phyloP scores from a whole-genome alignment of 768 basidiomycete genomes.

The Boletellus ananiceps region DNA sequence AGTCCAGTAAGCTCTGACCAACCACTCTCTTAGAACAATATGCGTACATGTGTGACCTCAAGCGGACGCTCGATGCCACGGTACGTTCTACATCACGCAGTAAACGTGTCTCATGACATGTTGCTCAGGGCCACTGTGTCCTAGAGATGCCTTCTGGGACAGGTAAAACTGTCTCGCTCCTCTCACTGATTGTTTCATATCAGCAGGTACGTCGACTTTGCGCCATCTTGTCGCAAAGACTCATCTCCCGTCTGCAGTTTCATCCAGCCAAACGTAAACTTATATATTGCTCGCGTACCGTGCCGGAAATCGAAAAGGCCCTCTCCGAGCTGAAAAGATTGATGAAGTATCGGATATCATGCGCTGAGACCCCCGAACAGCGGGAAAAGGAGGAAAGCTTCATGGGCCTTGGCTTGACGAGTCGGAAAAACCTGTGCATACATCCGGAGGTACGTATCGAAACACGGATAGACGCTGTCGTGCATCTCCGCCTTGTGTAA shows the following conservation, averaged over 20 bases:
- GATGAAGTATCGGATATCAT: constrained; percentile 78
- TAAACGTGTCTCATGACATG: neutral
- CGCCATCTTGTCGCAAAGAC: neutral
- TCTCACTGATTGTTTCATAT: constrained; percentile 95
- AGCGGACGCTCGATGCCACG: constrained; percentile 91
- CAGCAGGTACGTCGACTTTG: constrained; percentile 63
- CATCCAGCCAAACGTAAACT: constrained; percentile 90
- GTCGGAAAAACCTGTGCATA: constrained; percentile 93
- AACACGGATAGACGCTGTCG: neutral
- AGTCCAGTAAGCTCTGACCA: constrained; percentile 1
- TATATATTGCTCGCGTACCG: constrained; percentile 98
- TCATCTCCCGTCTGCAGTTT: constrained; percentile 49
- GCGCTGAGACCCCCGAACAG: constrained; percentile 69
- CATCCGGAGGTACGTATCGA: constrained; percentile 74
- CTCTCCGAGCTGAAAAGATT: constrained; percentile 90
- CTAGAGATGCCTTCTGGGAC: constrained; percentile 99
- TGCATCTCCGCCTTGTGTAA: neutral
- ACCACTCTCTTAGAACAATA: constrained; percentile 73
- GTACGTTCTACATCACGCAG: constrained; percentile 39
- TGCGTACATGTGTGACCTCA: constrained; percentile 98
- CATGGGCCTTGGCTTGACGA: constrained; percentile 88
- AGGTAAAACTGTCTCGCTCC: constrained; percentile 94
- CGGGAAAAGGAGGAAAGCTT: constrained; percentile 76
- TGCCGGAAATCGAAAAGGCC: constrained; percentile 99
- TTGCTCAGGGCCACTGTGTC: constrained; percentile 89